These are phyloP conservation scores for Zasmidium citrigriseum DNA, from an alignment of 2,329 filamentous ascomycete genomes.

Conservation along the genomic window DNA sequence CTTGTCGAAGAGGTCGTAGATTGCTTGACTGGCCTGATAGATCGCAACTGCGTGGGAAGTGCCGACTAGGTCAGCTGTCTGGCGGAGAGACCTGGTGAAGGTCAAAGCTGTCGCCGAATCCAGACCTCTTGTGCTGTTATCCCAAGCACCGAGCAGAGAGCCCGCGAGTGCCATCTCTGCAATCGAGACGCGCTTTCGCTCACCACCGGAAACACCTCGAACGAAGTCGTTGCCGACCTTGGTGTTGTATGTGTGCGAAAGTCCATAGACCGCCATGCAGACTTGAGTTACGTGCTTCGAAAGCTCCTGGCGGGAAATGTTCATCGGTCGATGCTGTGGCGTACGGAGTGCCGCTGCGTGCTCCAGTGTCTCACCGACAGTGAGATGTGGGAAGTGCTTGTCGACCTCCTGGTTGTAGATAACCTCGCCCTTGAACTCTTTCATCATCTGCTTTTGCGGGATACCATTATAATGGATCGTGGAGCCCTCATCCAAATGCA, in stretches of 20 bases:
- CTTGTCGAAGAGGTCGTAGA: constrained; percentile 73
- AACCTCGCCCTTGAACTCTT: constrained; percentile 49
- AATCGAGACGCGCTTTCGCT: constrained; percentile 60
- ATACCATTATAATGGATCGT: constrained; percentile 64
- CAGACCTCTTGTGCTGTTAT: constrained; percentile 53
- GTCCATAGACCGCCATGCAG: constrained; percentile 56
- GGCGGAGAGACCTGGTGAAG: constrained; percentile 56
- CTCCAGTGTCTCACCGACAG: constrained; percentile 58
- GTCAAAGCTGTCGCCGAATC: constrained; percentile 61
- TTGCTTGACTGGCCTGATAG: constrained; percentile 52
- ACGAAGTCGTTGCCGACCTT: constrained; percentile 61
- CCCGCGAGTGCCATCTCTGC: constrained; percentile 52
- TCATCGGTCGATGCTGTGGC: constrained; percentile 43
- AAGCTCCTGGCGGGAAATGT: constrained; percentile 45
- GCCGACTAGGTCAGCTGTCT: constrained; percentile 52
- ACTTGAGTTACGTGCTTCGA: constrained; percentile 51
- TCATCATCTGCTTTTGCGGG: constrained; percentile 43
- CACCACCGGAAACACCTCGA: constrained; percentile 59
- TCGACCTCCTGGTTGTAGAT: constrained; percentile 51
- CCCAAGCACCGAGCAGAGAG: constrained; percentile 45
- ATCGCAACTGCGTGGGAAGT: constrained; percentile 59
- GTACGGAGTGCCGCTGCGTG: constrained; percentile 58
- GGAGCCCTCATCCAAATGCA: constrained; percentile 54
- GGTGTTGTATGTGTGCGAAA: constrained; percentile 57
- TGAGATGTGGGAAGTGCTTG: constrained; percentile 59